Base-by-base conservation (phyloP, 2,329 filamentous ascomycete species). In the Thermomyces lanuginosus region DNA sequence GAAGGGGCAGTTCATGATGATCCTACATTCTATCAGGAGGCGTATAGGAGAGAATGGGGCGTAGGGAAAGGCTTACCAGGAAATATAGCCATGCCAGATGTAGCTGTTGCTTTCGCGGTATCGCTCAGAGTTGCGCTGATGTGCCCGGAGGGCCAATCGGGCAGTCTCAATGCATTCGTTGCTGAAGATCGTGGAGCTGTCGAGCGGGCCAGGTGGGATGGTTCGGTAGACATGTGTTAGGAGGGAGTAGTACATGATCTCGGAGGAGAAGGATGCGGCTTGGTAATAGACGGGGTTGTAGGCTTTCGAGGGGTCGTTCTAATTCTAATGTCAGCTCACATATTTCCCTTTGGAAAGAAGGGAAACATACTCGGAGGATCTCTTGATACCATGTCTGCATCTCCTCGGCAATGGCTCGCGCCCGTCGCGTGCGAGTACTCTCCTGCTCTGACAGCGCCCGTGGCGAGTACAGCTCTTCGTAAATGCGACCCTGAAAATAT, bases 401-500 rank as follows among this genome's bases (percentile, higher is more conserved):
- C 12, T 35, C 33, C 4, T 21, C 14, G 3, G 8, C 33, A 21
- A 5, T 21, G 3, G n/a, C 30, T 30, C 41, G 30, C 18, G 36
- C 30, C 8, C 8, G 19, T 4, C 36, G 37, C 3, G 49, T 49
- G 26, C 48, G 40, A 11, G 38, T 27, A 6, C 38, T 34, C 27
- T 38, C 28, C 42, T 44, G 12, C 37, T 38, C 24, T 42, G 45
- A 21, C 32, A 43, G 28, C 42, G 39, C 31, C 37, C 48, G 47
- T 36, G 31, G 53, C 40, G 35, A 48, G 36, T 75, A 76, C 2
- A 72, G 44, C 3, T 63, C 51, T 36, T 69, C 62, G 36, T 76
- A 76, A 4, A 71, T 61, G 8, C 64, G 55, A 8, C 69, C 66
- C 35, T 73, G 64, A 6, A 76, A 56, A 13, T 59, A 60, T 6